A percentile compares a stretch with the other conserved stretches of the same genome.
Evolutionary conservation across 2,329 filamentous ascomycete species (phyloP).

Genomic region (Penicillium sp.): DNA sequence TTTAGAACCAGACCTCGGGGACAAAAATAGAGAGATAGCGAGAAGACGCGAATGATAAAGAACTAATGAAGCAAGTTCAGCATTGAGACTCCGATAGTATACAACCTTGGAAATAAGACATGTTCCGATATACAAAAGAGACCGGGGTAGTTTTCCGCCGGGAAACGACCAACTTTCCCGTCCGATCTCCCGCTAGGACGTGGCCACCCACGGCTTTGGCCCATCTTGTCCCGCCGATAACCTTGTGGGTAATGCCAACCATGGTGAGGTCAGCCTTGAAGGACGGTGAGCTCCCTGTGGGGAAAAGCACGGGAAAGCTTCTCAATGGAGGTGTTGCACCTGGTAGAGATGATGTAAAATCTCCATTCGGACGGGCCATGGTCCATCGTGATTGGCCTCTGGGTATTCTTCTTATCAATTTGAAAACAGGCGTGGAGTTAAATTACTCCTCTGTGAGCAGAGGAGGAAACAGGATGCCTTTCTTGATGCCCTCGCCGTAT

Average conservation of each 20-base stretch:
- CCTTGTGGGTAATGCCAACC: slow-evolving; percentile 24
- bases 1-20: slow-evolving; percentile 2
- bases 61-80: slow-evolving; percentile 13
- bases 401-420: slow-evolving; percentile 28
- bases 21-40: slow-evolving; percentile 6
- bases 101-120: slow-evolving; percentile 16
- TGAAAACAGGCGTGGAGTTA: slow-evolving; percentile 10
- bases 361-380: slow-evolving; percentile 11
- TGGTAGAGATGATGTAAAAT: slow-evolving; percentile 21
- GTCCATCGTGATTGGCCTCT: slow-evolving; percentile 19
- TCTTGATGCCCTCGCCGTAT: slow-evolving; percentile 58
- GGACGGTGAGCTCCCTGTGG: slow-evolving; percentile 17
- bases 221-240: slow-evolving; percentile 30
- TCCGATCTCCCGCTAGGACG: slow-evolving; percentile 9
- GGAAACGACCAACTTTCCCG: slow-evolving; percentile 34
- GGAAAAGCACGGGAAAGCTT: slow-evolving; percentile 18
- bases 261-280: slow-evolving; percentile 19
- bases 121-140: slow-evolving; percentile 32
- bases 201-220: slow-evolving; percentile 22
- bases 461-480: slow-evolving; percentile 51
- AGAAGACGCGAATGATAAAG: slow-evolving; percentile 3
- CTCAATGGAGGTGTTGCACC: slow-evolving; percentile 16
- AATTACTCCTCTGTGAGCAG: slow-evolving; percentile 37
- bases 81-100: slow-evolving; percentile 17
- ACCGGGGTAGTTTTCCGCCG: slow-evolving; percentile 30